These are phyloP conservation scores for Spizellomyces punctatus DNA, from an alignment of 192 early-diverging fungal species.

Conservation along the genomic window DNA sequence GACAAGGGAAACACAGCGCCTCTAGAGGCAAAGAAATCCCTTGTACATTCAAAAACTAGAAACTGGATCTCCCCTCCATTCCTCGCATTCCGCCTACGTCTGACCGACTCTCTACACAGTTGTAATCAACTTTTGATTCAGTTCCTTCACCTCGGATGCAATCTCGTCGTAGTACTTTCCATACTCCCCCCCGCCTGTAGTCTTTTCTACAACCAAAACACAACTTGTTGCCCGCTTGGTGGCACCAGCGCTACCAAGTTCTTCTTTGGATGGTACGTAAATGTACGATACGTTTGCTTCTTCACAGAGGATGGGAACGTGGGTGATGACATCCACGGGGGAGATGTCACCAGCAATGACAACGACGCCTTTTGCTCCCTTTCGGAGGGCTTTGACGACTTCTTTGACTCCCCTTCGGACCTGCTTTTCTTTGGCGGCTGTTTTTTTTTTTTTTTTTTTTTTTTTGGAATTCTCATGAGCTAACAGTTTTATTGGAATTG, in stretches of 20 bases:
- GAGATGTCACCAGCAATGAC: constrained; percentile 96
- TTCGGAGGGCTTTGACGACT: constrained; percentile 93
- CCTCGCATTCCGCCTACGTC: no score
- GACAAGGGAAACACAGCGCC: neutral
- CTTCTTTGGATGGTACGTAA: constrained; percentile 94
- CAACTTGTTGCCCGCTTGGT: constrained; percentile 95
- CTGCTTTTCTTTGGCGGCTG: constrained; percentile 83
- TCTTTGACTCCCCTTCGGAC: constrained; percentile 97
- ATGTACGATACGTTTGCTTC: constrained; percentile 93
- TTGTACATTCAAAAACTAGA: no score
- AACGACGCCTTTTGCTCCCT: constrained; percentile 90
- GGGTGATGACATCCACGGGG: constrained; percentile 96
- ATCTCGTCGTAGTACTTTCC: constrained; percentile 87
- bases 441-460: neutral
- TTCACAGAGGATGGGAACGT: constrained; percentile 97
- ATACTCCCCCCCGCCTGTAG: constrained; percentile 77
- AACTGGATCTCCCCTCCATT: no score
- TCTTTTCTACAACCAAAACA: constrained; percentile 88
- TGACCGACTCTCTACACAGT: constrained; percentile 32
- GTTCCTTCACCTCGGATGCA: constrained; percentile 72
- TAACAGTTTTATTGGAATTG: neutral
- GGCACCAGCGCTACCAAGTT: constrained; percentile 87
- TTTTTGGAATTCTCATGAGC: neutral
- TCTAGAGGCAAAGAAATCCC: neutral
- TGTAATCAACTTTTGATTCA: constrained; percentile 68